Conservation (phyloP, 306 rosid genomes). For the Prunus mira region DNA sequence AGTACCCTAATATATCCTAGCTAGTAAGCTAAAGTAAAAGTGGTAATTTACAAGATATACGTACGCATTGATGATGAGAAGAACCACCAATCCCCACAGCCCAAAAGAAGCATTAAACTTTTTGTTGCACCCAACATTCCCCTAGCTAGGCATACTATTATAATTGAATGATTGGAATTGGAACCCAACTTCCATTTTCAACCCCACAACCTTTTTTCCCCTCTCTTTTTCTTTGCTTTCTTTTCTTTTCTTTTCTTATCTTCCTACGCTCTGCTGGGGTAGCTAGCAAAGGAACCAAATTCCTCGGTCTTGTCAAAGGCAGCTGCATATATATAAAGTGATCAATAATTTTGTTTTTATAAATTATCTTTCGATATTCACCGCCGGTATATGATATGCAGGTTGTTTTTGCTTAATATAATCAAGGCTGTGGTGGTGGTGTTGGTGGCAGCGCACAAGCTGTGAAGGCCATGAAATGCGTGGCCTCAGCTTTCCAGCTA, state of each 20-base stretch:
- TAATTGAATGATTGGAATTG: background rate
- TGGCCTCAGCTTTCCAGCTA: conserved; percentile 51
- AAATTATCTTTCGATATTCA: conserved; percentile 1
- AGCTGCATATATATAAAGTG: background rate
- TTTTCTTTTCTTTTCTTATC: background rate
- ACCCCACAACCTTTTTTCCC: background rate
- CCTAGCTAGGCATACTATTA: background rate
- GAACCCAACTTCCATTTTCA: background rate
- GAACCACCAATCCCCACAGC: background rate
- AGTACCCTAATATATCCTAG: conserved; percentile 19
- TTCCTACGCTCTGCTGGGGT: no score
- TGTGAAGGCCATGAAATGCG: conserved; percentile 24
- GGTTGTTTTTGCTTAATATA: background rate
- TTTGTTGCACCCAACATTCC: background rate
- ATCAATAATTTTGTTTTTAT: background rate
- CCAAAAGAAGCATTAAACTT: background rate
- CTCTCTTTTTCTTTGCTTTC: background rate
- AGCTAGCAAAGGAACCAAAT: no score
- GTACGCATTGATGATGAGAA: conserved; percentile 4
- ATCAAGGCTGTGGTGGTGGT: background rate
- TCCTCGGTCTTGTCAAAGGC: background rate
- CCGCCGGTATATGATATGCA: background rate
- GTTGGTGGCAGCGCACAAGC: conserved; percentile 13
- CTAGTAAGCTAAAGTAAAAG: conserved; percentile 16
- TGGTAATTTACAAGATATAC: conserved; percentile 38